Evolutionary conservation across 768 basidiomycete species (phyloP).

Genomic region (Pleurotus sapidus): DNA sequence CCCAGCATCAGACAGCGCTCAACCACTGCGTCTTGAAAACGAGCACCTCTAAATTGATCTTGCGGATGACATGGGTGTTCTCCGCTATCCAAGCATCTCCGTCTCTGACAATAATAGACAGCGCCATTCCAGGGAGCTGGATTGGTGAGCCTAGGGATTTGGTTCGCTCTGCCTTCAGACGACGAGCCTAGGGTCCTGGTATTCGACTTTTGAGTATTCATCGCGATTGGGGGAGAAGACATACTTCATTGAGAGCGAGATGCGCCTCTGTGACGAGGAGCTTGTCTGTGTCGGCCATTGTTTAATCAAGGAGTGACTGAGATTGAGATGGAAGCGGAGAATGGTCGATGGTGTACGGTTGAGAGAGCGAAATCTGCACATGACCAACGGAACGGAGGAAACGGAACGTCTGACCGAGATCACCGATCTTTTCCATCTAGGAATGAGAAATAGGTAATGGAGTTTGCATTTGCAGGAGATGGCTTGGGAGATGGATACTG

Average conservation of each 20-base stretch:
- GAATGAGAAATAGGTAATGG: too few relatives aligned
- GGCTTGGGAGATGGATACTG: too few relatives aligned
- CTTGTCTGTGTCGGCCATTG: constrained; percentile 22
- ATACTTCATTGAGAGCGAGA: constrained; percentile 57
- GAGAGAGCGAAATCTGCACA: too few relatives aligned
- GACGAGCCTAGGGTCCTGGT: constrained; percentile 49
- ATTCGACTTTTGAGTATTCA: constrained; percentile 11
- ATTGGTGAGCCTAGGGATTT: constrained; percentile 80
- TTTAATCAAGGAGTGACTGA: too few relatives aligned
- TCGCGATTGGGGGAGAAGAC: constrained; percentile 18
- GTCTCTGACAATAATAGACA: constrained; percentile 64
- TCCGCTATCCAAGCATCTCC: constrained; percentile 85
- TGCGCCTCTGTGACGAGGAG: constrained; percentile 76
- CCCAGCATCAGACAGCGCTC: constrained; percentile 3
- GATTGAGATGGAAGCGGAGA: too few relatives aligned
- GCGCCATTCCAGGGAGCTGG: constrained; percentile 67
- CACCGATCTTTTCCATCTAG: too few relatives aligned
- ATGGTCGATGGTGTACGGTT: too few relatives aligned
- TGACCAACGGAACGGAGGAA: too few relatives aligned
- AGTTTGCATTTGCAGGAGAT: too few relatives aligned
- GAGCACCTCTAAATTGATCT: constrained; percentile 73
- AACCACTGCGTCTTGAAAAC: neutral
- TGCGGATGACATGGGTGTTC: constrained; percentile 71
- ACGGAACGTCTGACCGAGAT: too few relatives aligned
- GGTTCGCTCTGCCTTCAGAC: constrained; percentile 66